Percentiles rank a stretch among this genome's conserved stretches.
Evolutionary conservation across 306 rosid species (phyloP).

Genomic region (Quercus dentata): DNA sequence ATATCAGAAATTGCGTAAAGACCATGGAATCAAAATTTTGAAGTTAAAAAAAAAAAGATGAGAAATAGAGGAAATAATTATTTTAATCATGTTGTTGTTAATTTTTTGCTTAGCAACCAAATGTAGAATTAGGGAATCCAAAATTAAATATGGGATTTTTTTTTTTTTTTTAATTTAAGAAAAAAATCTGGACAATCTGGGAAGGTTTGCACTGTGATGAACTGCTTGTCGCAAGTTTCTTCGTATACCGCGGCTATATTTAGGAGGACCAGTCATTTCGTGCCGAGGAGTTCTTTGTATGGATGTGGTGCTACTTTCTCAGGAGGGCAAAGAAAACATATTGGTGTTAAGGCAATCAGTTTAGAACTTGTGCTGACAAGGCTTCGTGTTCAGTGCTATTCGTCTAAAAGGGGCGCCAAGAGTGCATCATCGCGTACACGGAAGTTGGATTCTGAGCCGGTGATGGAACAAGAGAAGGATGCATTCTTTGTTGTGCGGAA

Average conservation of each 20-base stretch:
- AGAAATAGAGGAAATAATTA: too few relatives aligned
- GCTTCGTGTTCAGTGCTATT: constrained; percentile 48
- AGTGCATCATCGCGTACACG: constrained; percentile 22
- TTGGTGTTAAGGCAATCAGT: constrained; percentile 16
- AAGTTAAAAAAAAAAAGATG: too few relatives aligned
- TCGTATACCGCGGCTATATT: constrained; percentile 42
- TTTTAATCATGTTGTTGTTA: too few relatives aligned
- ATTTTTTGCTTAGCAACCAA: too few relatives aligned
- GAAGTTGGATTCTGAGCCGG: constrained; percentile 36
- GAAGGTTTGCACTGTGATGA: constrained; percentile 43
- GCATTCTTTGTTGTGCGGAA: constrained; percentile 84
- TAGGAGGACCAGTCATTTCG: constrained; percentile 30
- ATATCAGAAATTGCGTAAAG: too few relatives aligned
- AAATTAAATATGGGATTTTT: background rate
- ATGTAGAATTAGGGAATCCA: too few relatives aligned
- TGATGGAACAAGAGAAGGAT: constrained; percentile 48
- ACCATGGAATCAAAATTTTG: too few relatives aligned
- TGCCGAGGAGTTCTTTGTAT: constrained; percentile 23
- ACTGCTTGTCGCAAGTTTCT: constrained; percentile 50
- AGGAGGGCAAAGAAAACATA: constrained; percentile 26
- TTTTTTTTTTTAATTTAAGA: background rate
- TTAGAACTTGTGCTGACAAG: constrained; percentile 28
- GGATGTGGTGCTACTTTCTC: constrained; percentile 21
- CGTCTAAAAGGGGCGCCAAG: constrained; percentile 42
- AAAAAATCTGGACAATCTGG: constrained; percentile 2